These are phyloP conservation scores for rapeseed (Brassica napus) DNA, from an alignment of 345 rosid genomes.

Conservation along the genomic window DNA sequence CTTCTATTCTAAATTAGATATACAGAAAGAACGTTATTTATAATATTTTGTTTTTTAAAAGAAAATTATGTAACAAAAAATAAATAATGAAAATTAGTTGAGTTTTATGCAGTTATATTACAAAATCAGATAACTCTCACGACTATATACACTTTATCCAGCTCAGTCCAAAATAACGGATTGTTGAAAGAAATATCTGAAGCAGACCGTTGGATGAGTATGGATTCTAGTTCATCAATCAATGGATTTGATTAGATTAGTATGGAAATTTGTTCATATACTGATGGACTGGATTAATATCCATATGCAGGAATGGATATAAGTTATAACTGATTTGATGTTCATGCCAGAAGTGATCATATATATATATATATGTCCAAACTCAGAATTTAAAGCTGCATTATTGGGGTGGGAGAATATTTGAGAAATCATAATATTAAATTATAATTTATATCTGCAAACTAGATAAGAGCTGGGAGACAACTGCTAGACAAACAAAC, in stretches of 20 bases:
- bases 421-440: not conserved
- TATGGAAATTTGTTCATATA: not conserved
- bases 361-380: not conserved
- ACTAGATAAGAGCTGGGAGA: conserved; percentile 25
- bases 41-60: not conserved
- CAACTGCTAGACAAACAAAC: conserved; percentile 29
- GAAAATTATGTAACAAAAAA: not conserved
- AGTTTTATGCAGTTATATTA: not conserved
- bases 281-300: not conserved
- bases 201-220: not conserved
- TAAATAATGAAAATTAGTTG: not conserved
- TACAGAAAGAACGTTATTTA: not conserved
- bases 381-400: conserved; percentile 3
- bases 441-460: conserved; percentile 7
- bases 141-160: not conserved
- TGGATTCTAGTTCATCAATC: not conserved
- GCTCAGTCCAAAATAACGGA: not conserved
- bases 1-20: not conserved
- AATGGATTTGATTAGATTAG: not conserved
- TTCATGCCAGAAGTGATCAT: not conserved
- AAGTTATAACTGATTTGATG: not conserved
- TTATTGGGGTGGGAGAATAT: not conserved
- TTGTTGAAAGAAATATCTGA: not conserved
- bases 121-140: not conserved
- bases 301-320: not conserved